Evolutionary conservation across 2,329 filamentous ascomycete species (phyloP).

Genomic region (Aspergillus terreus): DNA sequence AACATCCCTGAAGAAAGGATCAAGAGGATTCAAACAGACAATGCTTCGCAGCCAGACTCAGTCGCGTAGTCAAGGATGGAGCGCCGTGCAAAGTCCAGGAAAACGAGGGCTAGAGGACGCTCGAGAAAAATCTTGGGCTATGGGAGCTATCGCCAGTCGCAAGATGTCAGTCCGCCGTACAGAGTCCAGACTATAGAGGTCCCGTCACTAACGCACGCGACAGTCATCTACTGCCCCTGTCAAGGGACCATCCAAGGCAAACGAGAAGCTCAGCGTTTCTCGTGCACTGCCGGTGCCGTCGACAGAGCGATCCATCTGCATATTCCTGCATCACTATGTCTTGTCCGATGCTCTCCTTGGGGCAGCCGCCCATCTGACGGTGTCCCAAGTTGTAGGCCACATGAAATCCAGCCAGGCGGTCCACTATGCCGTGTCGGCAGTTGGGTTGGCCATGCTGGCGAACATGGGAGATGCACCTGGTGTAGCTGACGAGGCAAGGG

Average conservation of each 20-base stretch:
- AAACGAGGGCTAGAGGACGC: not conserved
- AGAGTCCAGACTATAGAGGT: not conserved
- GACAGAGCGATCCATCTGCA: constrained; percentile 2
- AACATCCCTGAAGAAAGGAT: not conserved
- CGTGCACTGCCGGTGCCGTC: not conserved
- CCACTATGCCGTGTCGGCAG: constrained; percentile 2
- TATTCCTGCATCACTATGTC: constrained; percentile 7
- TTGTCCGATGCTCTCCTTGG: not conserved
- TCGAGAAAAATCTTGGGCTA: not conserved
- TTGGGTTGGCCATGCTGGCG: constrained; percentile 4
- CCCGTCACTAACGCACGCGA: not conserved
- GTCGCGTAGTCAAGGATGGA: not conserved
- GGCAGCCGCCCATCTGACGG: not conserved
- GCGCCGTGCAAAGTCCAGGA: not conserved
- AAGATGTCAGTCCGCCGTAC: not conserved
- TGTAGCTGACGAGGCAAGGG: not conserved
- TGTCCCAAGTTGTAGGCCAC: constrained; percentile 3
- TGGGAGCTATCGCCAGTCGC: not conserved
- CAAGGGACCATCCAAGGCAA: not conserved
- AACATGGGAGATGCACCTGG: constrained; percentile 1
- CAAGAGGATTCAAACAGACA: not conserved
- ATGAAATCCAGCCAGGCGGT: constrained; percentile 3
- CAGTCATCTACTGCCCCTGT: not conserved
- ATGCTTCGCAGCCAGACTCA: not conserved
- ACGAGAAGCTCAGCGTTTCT: not conserved